Base-by-base conservation (phyloP, 129 eudicot genomes). In the Chrysanthemum lavandulifolium region DNA sequence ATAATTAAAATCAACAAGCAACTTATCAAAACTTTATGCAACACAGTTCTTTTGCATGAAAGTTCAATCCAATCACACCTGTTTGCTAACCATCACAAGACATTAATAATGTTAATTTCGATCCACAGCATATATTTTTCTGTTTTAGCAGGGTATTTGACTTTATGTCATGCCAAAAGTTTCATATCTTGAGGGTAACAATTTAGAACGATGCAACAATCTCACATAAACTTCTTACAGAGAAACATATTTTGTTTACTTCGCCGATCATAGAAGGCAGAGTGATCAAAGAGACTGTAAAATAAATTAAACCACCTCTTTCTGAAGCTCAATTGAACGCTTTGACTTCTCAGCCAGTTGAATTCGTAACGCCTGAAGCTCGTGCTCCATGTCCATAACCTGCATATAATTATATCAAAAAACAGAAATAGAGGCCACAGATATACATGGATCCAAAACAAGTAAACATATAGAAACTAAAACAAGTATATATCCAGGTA, bases 371-470 rank as follows among this genome's bases (percentile, higher is more conserved):
- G 99, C 99, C 76, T 86, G 89, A 77, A 95, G 96, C 74, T 95
- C 99, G 55, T 86, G 97, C 82, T 95, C 97, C 97, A 95, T 95
- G 83, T 95, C 99, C 99, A 95, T 95, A 80, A 95, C 99, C 99
- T 95, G 85, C 60, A 69, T 73, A 76, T 69, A 61, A 65, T 74
- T 18, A 73, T 66, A 73, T 47, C 62, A 48, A 58, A 56, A 29
- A 72, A 49, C 53, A 77, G 54, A 65, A 51, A 61, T 14, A 67
- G 21, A 4, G 19, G 69, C 36, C 9, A 19, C 43, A 21, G 11
- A 53, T 23, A 71, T 52, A 31, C 48, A 55, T 56, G 65, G 25
- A 5, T 40, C 47, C 9, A 40, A 45, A 15, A 53, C 5, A 53
- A 53, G n/a, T 53, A 11, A 13, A 53, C 16, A 13, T n/a, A 65